Evolutionary conservation across 129 eudicot genomes (phyloP), one percentile per base, ranked within the genome.

Genomic region (Tagetes erecta): DNA sequence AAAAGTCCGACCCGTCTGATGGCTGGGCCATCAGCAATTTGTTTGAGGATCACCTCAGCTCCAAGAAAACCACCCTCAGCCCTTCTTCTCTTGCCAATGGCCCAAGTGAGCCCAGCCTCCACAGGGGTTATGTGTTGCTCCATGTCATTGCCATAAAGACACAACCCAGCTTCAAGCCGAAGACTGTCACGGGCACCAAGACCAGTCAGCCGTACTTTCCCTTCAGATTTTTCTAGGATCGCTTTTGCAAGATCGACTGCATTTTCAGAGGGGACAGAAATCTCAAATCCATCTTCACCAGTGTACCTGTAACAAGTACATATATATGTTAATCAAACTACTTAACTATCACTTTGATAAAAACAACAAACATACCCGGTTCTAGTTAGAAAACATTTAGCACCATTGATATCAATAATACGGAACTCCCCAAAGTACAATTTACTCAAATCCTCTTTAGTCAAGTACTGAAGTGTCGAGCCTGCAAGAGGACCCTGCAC

Each of bases 1-100:
- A 94, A 57, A 50, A 94, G 72, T 56, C 98, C 98, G 3, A 86
- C 93, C 44, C 98, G 82, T 84, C 98, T 86, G 38, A 88, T 86
- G 2, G 91, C 30, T 3, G 98, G 98, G 5, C 98, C 98, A 0
- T 87, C 86, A 36, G 79, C 98, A 36, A 94, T 86, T 82, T 94
- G 98, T 64, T 94, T 94, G 27, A 94, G 96, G 75, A 93, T 90
- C 49, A 88, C 97, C 7, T 90, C 97, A 8, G 98, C 98, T 8
- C 98, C 98, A 37, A 90, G 91, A 80, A 94, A 94, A 2, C 98
- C 98, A 8, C 98, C 98, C 83, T 90, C 97, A 0, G 98, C 98
- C 79, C 97, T 77, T 73, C 98, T 84, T 78, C 98, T 83, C 83
- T 94, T 94, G 8, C 98, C 98, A 9, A 94, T 80, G n/a, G 98